Percentiles rank a stretch among this genome's conserved stretches.
phyloP scores from a whole-genome alignment of 2,329 filamentous ascomycete genomes.

The Ophiostoma himal-ulmi region DNA sequence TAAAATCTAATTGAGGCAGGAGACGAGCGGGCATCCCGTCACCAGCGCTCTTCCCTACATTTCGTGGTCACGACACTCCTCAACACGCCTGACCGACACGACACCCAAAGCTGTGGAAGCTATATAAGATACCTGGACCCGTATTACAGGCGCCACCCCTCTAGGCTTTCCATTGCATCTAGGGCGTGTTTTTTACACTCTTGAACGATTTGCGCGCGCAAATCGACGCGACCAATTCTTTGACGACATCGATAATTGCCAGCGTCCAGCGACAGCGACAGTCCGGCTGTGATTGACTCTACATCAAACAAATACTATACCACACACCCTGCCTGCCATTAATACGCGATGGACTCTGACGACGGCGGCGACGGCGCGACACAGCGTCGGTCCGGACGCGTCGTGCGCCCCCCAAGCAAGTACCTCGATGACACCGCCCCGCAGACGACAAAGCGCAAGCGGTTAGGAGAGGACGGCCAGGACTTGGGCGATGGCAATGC shows the following conservation, averaged over 20 bases:
- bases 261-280: neutral
- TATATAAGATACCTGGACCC: neutral
- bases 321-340: neutral
- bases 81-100: conserved; percentile 2
- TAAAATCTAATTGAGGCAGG: conserved; percentile 5
- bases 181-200: conserved; percentile 5
- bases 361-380: conserved; percentile 18
- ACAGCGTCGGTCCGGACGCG: conserved; percentile 65
- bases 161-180: neutral
- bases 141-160: conserved; percentile 3
- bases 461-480: conserved; percentile 30
- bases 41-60: neutral
- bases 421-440: conserved; percentile 50
- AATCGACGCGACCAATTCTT: conserved; percentile 3
- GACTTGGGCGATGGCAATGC: conserved; percentile 42
- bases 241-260: neutral
- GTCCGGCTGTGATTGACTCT: neutral
- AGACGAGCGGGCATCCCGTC: conserved; percentile 19
- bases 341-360: conserved; percentile 18
- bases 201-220: conserved; percentile 13
- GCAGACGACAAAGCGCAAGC: conserved; percentile 53
- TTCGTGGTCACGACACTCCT: neutral
- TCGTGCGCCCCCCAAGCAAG: conserved; percentile 55
- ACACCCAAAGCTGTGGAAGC: no score
- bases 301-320: no score